These are phyloP conservation scores for Priceomyces haplophilus DNA, from an alignment of 805 yeast species.

Conservation along the genomic window DNA sequence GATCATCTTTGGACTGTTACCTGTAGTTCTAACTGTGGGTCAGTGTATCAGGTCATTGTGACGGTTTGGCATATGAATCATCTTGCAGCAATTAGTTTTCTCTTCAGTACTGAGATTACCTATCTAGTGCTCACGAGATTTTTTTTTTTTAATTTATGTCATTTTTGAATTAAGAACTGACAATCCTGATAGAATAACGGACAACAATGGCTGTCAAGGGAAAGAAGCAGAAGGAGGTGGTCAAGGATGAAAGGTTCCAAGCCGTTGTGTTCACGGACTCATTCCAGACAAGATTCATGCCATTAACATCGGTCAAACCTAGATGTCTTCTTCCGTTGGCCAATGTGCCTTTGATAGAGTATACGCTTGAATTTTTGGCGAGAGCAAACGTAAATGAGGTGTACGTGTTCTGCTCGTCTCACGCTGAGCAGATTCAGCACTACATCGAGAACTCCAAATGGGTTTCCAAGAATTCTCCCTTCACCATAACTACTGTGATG, in stretches of 20 bases:
- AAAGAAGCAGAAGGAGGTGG: slow-evolving; percentile 56
- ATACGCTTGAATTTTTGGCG: slow-evolving; percentile 91
- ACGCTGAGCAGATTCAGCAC: slow-evolving; percentile 81
- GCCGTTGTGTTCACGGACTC: slow-evolving; percentile 95
- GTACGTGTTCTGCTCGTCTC: slow-evolving; percentile 83
- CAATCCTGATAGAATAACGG: not conserved
- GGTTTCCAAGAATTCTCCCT: slow-evolving; percentile 70
- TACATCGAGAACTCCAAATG: slow-evolving; percentile 77
- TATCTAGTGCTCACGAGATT: not conserved
- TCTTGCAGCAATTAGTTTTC: too few species aligned
- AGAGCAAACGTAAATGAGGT: slow-evolving; percentile 89
- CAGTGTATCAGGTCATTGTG: too few species aligned
- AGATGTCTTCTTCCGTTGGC: slow-evolving; percentile 91
- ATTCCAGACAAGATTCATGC: slow-evolving; percentile 88
- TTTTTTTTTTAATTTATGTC: not conserved
- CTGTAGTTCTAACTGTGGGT: too few species aligned
- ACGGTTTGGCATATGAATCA: too few species aligned
- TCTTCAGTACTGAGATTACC: too few species aligned
- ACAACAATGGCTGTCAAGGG: slow-evolving; percentile 43
- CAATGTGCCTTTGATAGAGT: slow-evolving; percentile 89
- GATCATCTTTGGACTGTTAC: too few species aligned
- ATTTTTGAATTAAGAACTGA: not conserved
- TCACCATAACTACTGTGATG: slow-evolving; percentile 72
- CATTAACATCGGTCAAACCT: slow-evolving; percentile 80
- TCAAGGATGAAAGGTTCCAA: slow-evolving; percentile 74